These are phyloP conservation scores for Galerina marginata DNA, from an alignment of 768 basidiomycete genomes.

Conservation along the genomic window DNA sequence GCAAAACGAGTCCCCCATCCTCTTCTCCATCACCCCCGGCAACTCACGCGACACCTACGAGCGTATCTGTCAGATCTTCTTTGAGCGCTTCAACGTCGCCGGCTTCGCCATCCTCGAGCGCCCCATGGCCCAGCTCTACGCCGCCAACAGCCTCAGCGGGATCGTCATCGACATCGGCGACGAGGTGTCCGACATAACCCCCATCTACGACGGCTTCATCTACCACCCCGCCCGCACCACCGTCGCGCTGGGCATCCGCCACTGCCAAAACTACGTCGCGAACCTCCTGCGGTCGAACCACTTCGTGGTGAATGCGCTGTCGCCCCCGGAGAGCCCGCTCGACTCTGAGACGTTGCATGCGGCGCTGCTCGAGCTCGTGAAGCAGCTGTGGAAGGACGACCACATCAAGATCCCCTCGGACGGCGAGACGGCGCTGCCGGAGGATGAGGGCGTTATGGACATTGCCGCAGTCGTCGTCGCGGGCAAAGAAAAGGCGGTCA, in stretches of 20 bases:
- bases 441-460: conserved; percentile 88
- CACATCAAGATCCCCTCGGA: conserved; percentile 76
- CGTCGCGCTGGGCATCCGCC: conserved; percentile 68
- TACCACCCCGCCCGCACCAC: conserved; percentile 56
- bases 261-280: conserved; percentile 80
- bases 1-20: conserved; percentile 87
- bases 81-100: conserved; percentile 91
- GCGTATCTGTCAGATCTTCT: conserved; percentile 81
- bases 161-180: conserved; percentile 84
- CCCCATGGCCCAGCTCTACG: conserved; percentile 84
- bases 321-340: conserved; percentile 54
- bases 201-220: conserved; percentile 76
- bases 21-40: conserved; percentile 71
- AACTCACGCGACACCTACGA: conserved; percentile 74
- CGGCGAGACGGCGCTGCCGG: conserved; percentile 67
- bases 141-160: conserved; percentile 72
- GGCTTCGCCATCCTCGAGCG: conserved; percentile 83
- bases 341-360: conserved; percentile 52
- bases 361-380: conserved; percentile 66
- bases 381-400: conserved; percentile 66
- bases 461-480: conserved; percentile 90
- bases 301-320: conserved; percentile 60
- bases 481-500: conserved; percentile 89
- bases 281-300: conserved; percentile 74
- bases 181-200: conserved; percentile 76